These are phyloP conservation scores for Phytopythium cucurbitacearum DNA, from an alignment of 352 stramenopile species.

Conservation along the genomic window DNA sequence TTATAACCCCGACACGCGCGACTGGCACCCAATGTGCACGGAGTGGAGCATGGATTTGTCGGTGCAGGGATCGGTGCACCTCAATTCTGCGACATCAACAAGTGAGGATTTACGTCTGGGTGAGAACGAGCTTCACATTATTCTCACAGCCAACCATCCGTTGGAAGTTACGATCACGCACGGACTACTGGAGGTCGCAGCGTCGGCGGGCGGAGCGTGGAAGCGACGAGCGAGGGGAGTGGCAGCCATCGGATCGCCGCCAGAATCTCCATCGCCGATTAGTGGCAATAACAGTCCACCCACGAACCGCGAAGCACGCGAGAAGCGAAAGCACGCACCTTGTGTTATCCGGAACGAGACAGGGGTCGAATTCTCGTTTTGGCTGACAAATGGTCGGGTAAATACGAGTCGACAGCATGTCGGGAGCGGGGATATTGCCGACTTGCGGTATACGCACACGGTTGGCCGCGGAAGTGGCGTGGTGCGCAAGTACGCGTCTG, in stretches of 20 bases:
- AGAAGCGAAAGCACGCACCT: conserved; percentile 48
- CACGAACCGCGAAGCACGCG: conserved; percentile 13
- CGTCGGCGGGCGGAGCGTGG: conserved; percentile 73
- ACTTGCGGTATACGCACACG: conserved; percentile 67
- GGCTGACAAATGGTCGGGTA: conserved; percentile 49
- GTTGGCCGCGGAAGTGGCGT: conserved; percentile 55
- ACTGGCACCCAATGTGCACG: conserved; percentile 79
- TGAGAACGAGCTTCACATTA: conserved; percentile 68
- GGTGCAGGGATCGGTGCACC: conserved; percentile 34
- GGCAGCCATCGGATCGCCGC: conserved; percentile 10
- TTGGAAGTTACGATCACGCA: conserved; percentile 78
- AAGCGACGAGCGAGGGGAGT: conserved; percentile 26
- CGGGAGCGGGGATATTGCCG: conserved; percentile 34
- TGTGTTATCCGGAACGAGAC: conserved; percentile 82
- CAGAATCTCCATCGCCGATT: conserved; percentile 4
- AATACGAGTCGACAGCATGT: conserved; percentile 34
- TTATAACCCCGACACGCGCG: conserved; percentile 77
- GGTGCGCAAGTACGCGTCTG: conserved; percentile 63
- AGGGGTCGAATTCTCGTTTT: conserved; percentile 59
- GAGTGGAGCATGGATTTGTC: conserved; percentile 73
- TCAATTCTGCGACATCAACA: background rate
- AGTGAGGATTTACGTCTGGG: conserved; percentile 13
- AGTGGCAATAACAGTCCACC: conserved; percentile 1
- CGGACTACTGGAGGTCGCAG: conserved; percentile 67
- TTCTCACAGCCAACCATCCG: conserved; percentile 63